phyloP scores from a whole-genome alignment of 768 basidiomycete species.

The Boletus reticuloceps region DNA sequence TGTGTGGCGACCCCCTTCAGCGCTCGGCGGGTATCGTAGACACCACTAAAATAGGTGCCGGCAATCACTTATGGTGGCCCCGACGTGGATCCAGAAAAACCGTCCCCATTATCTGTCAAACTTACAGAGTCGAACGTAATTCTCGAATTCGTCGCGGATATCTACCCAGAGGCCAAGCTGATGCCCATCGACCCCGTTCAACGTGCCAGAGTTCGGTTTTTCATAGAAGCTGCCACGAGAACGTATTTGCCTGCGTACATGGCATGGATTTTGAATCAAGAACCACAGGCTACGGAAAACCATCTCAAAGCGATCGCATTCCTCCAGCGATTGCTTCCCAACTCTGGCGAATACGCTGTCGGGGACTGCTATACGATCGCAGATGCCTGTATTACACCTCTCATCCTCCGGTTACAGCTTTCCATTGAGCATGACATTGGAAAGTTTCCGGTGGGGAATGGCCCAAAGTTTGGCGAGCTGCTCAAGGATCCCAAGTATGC shows the following conservation, averaged over 20 bases:
- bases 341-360: constrained; percentile 34
- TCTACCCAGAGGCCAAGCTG: constrained; percentile 43
- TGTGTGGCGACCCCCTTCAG: constrained; percentile 19
- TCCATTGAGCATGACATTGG: constrained; percentile 48
- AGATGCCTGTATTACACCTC: constrained; percentile 57
- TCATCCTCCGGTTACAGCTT: constrained; percentile 48
- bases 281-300: constrained; percentile 31
- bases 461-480: constrained; percentile 39
- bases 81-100: constrained; percentile 46
- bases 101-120: constrained; percentile 55
- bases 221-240: constrained; percentile 51
- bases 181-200: constrained; percentile 51
- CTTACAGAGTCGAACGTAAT: constrained; percentile 64
- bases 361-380: constrained; percentile 53
- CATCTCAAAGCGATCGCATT: constrained; percentile 42
- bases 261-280: constrained; percentile 35
- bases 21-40: constrained; percentile 9
- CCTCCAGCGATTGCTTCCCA: constrained; percentile 50
- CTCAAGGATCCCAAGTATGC: constrained; percentile 45
- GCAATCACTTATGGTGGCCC: constrained; percentile 61
- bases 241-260: constrained; percentile 40
- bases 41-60: constrained; percentile 34
- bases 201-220: constrained; percentile 57
- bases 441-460: constrained; percentile 45
- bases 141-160: constrained; percentile 61